Evolutionary conservation across 805 yeast genomes (phyloP).

Genomic region (Spathaspora boniae): DNA sequence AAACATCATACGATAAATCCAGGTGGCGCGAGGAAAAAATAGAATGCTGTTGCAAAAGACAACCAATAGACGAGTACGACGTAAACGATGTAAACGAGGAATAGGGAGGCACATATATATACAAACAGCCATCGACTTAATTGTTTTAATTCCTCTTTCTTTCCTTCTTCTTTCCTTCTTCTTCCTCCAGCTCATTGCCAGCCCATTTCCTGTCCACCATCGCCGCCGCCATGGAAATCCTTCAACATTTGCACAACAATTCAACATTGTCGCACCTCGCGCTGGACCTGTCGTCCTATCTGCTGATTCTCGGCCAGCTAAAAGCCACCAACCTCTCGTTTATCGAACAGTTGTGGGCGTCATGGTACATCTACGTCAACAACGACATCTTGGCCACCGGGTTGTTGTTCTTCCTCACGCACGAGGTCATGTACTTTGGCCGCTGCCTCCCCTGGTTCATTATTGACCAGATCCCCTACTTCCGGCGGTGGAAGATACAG

Average conservation of each 20-base stretch:
- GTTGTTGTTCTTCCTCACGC: slow-evolving; percentile 71
- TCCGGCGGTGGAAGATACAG: slow-evolving; percentile 85
- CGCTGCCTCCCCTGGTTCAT: slow-evolving; percentile 91
- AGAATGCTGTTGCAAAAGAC: too few relatives aligned
- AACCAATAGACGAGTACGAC: too few relatives aligned
- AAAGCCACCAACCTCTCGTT: slow-evolving; percentile 16
- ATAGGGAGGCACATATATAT: too few relatives aligned
- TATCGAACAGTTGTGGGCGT: slow-evolving; percentile 80
- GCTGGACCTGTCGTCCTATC: slow-evolving; percentile 1
- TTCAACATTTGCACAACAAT: slow-evolving; percentile 3
- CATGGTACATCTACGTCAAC: slow-evolving; percentile 78
- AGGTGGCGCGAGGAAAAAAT: too few relatives aligned
- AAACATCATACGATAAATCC: too few relatives aligned
- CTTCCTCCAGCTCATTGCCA: too few relatives aligned
- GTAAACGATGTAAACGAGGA: too few relatives aligned
- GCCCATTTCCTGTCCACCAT: slow-evolving; percentile 1
- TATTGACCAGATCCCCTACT: slow-evolving; percentile 80
- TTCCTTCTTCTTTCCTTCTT: background rate
- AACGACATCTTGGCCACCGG: slow-evolving; percentile 95
- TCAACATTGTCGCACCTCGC: slow-evolving; percentile 3
- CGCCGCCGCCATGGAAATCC: slow-evolving; percentile 2
- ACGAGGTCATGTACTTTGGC: slow-evolving; percentile 88
- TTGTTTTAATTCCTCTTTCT: background rate
- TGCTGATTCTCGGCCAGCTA: slow-evolving; percentile 5
- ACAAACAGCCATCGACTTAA: too few relatives aligned